Base-by-base conservation (phyloP, 108 stramenopile species). In the Stephanodiscus triporus region DNA sequence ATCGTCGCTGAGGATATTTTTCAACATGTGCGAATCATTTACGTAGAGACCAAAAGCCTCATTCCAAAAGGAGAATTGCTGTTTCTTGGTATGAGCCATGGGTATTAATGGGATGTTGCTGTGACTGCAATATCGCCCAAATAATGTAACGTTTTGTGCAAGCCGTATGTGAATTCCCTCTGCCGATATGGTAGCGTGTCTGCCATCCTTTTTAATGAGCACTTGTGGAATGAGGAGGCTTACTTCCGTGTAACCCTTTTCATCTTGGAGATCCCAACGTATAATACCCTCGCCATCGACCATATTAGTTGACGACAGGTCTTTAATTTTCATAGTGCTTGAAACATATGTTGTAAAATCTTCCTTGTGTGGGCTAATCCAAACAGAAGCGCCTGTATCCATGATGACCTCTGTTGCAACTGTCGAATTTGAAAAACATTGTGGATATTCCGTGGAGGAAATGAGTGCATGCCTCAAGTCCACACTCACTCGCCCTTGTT, bases 311-410 rank as follows among this genome's bases (percentile, higher is more conserved):
- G 53, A 51, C 26, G 53, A 68, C 13, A 68, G 37, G 23, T 68
- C 68, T 20, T 68, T 32, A 68, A n/a, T 68, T 22, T 40, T 19
- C 19, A 55, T 54, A 37, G 13, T 38, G 53, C 68, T 68, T 6
- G 30, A 17, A 37, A 10, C n/a, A 37, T 68, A 68, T 9, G 68
- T 55, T 16, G 7, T 34, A 37, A 68, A 68, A 38, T 68, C 68
- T 9, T 16, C 14, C 34, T 38, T 68, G 34, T 38, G 40, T 20
- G n/a, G n/a, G n/a, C n/a, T n/a, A n/a, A n/a, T n/a, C n/a, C n/a
- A n/a, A n/a, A n/a, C n/a, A n/a, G n/a, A n/a, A n/a, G n/a, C n/a
- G n/a, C n/a, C n/a, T n/a, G n/a, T n/a, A n/a, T n/a, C n/a, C n/a
- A n/a, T n/a, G 68, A 50, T 50, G 19, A 50, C 4, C 9, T 17